phyloP scores from a whole-genome alignment of 2,329 filamentous ascomycete genomes.

The Aureobasidium sp. region DNA sequence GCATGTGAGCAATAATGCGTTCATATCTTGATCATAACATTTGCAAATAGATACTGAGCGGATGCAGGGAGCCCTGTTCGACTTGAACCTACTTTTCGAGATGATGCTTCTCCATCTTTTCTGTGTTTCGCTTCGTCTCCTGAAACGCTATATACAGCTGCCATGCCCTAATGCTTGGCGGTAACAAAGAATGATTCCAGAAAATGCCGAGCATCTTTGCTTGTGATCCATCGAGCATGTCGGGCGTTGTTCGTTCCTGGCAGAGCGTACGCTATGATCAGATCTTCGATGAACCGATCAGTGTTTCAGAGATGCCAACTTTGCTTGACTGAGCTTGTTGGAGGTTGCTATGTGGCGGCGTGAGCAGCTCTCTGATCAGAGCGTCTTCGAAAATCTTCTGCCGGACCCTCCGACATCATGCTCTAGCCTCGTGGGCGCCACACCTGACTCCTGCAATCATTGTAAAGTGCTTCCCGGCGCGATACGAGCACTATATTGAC shows the following conservation, averaged over 20 bases:
- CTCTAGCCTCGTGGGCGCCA: background rate
- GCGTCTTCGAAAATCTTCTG: background rate
- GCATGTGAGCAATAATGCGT: too few species aligned
- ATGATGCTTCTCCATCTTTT: background rate
- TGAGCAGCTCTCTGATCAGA: background rate
- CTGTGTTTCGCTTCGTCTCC: background rate
- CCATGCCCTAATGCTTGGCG: background rate
- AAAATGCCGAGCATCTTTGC: background rate
- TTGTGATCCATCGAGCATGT: background rate
- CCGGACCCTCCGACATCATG: background rate
- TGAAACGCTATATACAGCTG: slow-evolving; percentile 11
- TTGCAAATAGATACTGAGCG: background rate
- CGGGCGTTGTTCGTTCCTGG: too few species aligned
- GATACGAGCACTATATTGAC: slow-evolving; percentile 8
- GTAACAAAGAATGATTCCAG: background rate
- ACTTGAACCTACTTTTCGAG: background rate
- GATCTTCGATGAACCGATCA: background rate
- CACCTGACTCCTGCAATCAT: slow-evolving; percentile 1
- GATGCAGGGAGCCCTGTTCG: background rate
- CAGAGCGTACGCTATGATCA: too few species aligned
- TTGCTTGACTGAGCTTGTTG: background rate
- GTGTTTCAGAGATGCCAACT: background rate
- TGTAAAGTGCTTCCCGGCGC: background rate
- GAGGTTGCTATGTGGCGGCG: slow-evolving; percentile 1
- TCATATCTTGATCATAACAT: background rate